A percentile compares a stretch with the other conserved stretches of the same genome.
These are phyloP conservation scores for Trifolium fragiferum DNA, from an alignment of 306 rosid genomes.

Conservation along the genomic window DNA sequence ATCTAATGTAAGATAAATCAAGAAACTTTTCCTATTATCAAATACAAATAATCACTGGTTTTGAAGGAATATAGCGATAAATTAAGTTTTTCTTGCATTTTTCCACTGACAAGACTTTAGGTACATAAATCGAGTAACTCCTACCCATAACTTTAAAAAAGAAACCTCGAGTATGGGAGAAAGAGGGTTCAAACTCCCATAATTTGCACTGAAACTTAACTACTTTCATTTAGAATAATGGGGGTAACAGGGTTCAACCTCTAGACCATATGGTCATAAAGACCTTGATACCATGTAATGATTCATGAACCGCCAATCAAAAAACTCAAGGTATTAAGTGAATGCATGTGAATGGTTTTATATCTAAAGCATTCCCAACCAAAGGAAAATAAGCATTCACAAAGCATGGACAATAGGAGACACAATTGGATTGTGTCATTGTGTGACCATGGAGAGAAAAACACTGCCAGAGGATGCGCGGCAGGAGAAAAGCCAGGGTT, in stretches of 20 bases:
- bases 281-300: not conserved
- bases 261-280: conserved; percentile 4
- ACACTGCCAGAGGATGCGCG: not conserved
- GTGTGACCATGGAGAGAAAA: not conserved
- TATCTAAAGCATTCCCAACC: not conserved
- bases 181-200: not conserved
- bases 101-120: conserved; percentile 1
- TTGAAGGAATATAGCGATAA: conserved; percentile 1
- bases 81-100: not conserved
- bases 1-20: not conserved
- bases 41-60: not conserved
- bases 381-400: not conserved
- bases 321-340: not conserved
- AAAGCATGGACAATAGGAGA: not conserved
- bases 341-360: not conserved
- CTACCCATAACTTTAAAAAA: not conserved
- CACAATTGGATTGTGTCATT: not conserved
- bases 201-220: not conserved
- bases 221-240: not conserved
- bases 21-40: not conserved
- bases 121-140: not conserved
- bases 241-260: conserved; percentile 5
- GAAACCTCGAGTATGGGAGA: not conserved
- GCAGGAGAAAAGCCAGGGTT: not conserved
- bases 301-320: not conserved